Evolutionary conservation across 345 rosid genomes (phyloP).

Genomic region (Salix exigua): DNA sequence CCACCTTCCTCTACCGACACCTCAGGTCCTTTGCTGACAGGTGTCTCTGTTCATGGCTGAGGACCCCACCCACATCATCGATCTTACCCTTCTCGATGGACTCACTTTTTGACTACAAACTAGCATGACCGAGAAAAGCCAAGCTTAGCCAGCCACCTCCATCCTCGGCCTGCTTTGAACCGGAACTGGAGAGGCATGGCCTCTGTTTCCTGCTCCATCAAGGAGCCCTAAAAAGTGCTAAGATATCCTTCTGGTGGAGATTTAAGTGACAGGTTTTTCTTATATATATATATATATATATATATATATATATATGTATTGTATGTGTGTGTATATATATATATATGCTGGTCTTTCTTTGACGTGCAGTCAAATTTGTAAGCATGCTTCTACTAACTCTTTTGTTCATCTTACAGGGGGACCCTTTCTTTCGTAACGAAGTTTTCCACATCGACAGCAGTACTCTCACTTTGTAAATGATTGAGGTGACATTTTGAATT

Average conservation of each 20-base stretch:
- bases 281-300: too few species aligned
- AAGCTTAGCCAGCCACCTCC: too few species aligned
- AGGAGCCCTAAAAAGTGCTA: not conserved
- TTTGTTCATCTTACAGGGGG: not conserved
- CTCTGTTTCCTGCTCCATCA: not conserved
- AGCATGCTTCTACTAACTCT: not conserved
- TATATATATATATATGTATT: not conserved
- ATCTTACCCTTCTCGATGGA: not conserved
- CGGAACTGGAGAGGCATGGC: not conserved
- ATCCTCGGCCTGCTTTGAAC: not conserved
- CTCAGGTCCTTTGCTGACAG: constrained; percentile 14
- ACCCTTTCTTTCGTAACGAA: not conserved
- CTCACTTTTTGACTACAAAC: too few species aligned
- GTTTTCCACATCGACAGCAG: not conserved
- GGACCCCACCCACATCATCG: not conserved
- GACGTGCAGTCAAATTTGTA: not conserved
- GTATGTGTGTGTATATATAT: too few species aligned
- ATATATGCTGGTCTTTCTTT: not conserved
- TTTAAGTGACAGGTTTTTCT: not conserved
- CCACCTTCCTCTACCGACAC: constrained; percentile 24
- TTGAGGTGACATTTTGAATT: not conserved
- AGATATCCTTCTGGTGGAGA: not conserved
- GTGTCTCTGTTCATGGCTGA: not conserved
- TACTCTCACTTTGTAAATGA: not conserved
- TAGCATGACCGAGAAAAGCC: too few species aligned